phyloP scores from a whole-genome alignment of 441 rosid genomes.

The Populus hybrid region DNA sequence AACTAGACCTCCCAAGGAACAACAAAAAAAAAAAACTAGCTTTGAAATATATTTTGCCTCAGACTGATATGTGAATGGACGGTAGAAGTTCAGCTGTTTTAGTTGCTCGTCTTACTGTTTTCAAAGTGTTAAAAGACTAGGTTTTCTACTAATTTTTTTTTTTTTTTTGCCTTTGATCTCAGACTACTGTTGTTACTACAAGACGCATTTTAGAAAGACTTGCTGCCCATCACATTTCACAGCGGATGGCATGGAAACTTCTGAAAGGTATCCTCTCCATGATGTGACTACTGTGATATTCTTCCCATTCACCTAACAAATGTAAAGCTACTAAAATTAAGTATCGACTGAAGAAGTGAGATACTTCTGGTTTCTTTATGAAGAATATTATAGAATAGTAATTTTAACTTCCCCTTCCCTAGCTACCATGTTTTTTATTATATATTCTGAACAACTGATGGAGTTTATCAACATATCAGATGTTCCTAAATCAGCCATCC shows the following conservation, averaged over 20 bases:
- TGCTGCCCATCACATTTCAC: slow-evolving; percentile 76
- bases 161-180: slow-evolving; percentile 17
- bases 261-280: slow-evolving; percentile 58
- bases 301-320: neutral
- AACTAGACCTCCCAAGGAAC: neutral
- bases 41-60: neutral
- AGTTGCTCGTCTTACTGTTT: neutral
- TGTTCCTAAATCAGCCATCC: slow-evolving; percentile 70
- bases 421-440: slow-evolving; percentile 5
- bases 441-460: slow-evolving; percentile 10
- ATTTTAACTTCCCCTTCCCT: slow-evolving; percentile 1
- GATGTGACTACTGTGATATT: neutral
- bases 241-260: slow-evolving; percentile 95
- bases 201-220: slow-evolving; percentile 86
- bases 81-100: neutral
- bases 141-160: slow-evolving; percentile 1
- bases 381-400: neutral
- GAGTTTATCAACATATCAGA: slow-evolving; percentile 42
- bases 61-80: neutral
- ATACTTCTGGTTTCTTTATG: neutral
- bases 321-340: neutral
- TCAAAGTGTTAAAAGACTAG: neutral
- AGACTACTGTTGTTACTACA: slow-evolving; percentile 89
- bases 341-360: neutral
- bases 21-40: neutral